These are phyloP conservation scores for Gynochthodes officinalis DNA, from an alignment of 257 asterid species.

Conservation along the genomic window DNA sequence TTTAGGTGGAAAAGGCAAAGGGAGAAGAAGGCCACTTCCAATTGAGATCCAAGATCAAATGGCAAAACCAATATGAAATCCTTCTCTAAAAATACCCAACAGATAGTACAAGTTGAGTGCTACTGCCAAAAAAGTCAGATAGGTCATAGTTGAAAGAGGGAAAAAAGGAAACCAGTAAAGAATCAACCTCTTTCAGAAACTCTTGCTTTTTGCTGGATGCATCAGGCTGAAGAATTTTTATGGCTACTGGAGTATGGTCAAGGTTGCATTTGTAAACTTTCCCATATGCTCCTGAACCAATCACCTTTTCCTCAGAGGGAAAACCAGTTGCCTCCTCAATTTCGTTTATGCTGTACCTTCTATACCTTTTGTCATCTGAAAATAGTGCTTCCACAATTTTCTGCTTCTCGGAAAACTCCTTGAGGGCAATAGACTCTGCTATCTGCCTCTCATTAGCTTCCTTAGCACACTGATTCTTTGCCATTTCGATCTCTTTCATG, in stretches of 20 bases:
- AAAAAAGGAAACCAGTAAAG: slow-evolving; percentile 15
- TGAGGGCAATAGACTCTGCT: slow-evolving; percentile 62
- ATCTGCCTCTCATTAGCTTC: slow-evolving; percentile 64
- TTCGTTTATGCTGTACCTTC: slow-evolving; percentile 66
- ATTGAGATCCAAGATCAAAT: neutral
- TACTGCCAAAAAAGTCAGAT: neutral
- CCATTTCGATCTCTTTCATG: slow-evolving; percentile 63
- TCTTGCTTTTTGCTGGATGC: slow-evolving; percentile 61
- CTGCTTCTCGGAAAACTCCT: slow-evolving; percentile 58
- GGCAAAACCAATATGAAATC: neutral
- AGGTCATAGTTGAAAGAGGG: slow-evolving; percentile 4
- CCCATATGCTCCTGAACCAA: slow-evolving; percentile 90
- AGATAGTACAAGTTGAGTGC: neutral
- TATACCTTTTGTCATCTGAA: slow-evolving; percentile 62
- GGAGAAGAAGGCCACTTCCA: neutral
- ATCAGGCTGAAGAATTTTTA: slow-evolving; percentile 63
- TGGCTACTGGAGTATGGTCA: slow-evolving; percentile 75
- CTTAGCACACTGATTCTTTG: slow-evolving; percentile 52
- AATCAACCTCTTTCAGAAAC: slow-evolving; percentile 73
- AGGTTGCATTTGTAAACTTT: slow-evolving; percentile 77
- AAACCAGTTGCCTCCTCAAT: slow-evolving; percentile 56
- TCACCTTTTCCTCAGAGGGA: slow-evolving; percentile 51
- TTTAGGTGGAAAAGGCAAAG: no score
- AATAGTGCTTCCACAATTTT: slow-evolving; percentile 55
- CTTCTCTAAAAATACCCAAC: neutral